Percentiles rank a stretch among this genome's conserved stretches.
Evolutionary conservation across 768 basidiomycete species (phyloP).

Genomic region (Calocera viscosa): DNA sequence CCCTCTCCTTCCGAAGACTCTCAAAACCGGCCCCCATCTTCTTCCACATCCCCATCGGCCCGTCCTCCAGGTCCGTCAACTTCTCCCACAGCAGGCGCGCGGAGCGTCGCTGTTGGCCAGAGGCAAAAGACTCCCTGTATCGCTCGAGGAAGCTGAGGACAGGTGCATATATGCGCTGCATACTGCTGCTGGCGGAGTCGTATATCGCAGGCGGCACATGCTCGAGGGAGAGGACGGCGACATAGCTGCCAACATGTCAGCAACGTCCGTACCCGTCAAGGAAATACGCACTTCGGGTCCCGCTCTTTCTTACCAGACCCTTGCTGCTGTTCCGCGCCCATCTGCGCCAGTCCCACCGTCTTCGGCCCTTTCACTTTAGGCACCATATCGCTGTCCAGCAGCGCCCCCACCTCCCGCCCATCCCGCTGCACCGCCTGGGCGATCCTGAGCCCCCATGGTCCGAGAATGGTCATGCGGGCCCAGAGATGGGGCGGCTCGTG

Average conservation of each 20-base stretch:
- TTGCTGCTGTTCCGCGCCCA: neutral
- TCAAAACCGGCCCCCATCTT: neutral
- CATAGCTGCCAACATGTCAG: neutral
- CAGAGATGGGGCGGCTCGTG: too few relatives aligned
- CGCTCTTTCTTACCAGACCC: neutral
- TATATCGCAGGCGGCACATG: neutral
- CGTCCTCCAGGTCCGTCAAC: neutral
- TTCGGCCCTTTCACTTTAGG: neutral
- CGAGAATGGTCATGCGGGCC: neutral
- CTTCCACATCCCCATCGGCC: constrained; percentile 12
- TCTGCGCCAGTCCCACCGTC: neutral
- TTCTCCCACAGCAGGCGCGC: neutral
- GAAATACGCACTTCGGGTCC: neutral
- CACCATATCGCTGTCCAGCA: neutral
- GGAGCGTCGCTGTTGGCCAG: constrained; percentile 24
- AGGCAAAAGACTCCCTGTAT: constrained; percentile 26
- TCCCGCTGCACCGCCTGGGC: neutral
- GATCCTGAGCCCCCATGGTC: neutral
- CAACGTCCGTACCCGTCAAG: neutral
- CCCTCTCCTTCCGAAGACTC: neutral
- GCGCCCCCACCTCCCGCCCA: neutral
- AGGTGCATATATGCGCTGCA: constrained; percentile 21
- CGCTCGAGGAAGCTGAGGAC: constrained; percentile 23
- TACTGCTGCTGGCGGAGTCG: neutral
- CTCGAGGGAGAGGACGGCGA: neutral